phyloP scores from a whole-genome alignment of 1,284 basidiomycete species.

The Trichosporon ovoides region DNA sequence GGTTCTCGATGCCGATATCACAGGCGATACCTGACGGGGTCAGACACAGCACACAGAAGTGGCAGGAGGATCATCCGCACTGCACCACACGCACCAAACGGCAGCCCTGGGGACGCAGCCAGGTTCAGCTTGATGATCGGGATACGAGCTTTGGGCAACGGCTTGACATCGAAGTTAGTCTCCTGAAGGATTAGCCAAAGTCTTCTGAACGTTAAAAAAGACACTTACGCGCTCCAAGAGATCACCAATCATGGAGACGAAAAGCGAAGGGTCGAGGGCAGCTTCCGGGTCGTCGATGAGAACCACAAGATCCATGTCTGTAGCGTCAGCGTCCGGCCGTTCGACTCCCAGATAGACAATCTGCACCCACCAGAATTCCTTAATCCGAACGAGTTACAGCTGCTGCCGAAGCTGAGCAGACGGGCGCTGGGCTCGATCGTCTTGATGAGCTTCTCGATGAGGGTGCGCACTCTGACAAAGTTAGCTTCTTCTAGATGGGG shows the following conservation, averaged over 20 bases:
- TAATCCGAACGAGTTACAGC: slow-evolving; percentile 87
- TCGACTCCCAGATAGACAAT: background rate
- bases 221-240: slow-evolving; percentile 76
- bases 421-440: slow-evolving; percentile 89
- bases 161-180: slow-evolving; percentile 91
- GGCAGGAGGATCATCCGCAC: background rate
- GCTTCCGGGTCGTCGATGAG: slow-evolving; percentile 73
- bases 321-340: slow-evolving; percentile 6
- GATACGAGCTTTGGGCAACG: slow-evolving; percentile 92
- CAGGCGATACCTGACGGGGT: slow-evolving; percentile 65
- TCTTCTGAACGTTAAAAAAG: background rate
- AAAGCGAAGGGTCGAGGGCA: slow-evolving; percentile 69
- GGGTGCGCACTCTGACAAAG: slow-evolving; percentile 79
- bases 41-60: background rate
- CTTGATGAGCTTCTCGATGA: slow-evolving; percentile 88
- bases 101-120: slow-evolving; percentile 80
- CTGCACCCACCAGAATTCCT: slow-evolving; percentile 71
- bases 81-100: slow-evolving; percentile 58
- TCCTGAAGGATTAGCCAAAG: slow-evolving; percentile 53
- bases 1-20: slow-evolving; percentile 98
- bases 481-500: too few relatives aligned
- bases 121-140: slow-evolving; percentile 96
- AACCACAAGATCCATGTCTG: slow-evolving; percentile 98
- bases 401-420: slow-evolving; percentile 89
- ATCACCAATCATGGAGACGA: slow-evolving; percentile 90